Evolutionary conservation across 768 basidiomycete species (phyloP), one percentile per base, ranked within the genome.

Genomic region (Trametes punicea): DNA sequence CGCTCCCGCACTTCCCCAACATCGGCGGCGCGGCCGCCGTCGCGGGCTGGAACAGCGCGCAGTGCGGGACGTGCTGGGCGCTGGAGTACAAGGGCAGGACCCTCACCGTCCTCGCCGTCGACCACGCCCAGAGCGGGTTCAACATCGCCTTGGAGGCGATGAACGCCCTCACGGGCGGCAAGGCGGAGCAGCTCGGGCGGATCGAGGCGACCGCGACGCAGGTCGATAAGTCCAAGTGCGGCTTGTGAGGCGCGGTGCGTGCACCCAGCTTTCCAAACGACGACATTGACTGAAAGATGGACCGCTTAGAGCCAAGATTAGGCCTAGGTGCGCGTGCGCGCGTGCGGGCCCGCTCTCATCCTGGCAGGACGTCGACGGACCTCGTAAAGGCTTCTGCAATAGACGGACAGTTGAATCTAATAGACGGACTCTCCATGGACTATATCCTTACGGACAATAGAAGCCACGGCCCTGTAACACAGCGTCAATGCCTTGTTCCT

Each of bases 11-110:
- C 42, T 88, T 84, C 73, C 83, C 85, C 0, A 65, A 73, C 67
- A 81, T 87, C 62, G 84, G 82, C 27, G 84, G 80, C 1, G 79
- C 75, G 0, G 71, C 74, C 15, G 81, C 75, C 33, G 71, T 87
- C 53, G 67, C 67, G 6, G 77, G 76, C 25, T 85, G 71, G 69
- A 74, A 81, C 65, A 84, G 81, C 2, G 60, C 67, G 2, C 70
- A 73, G 40, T 87, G 85, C 61, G 83, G 82, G 1, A 75, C 77
- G 23, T 87, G 86, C 69, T 87, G 83, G 83, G 51, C 74, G 55
- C 65, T 87, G 59, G 76, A 78, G 5, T 85, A 76, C 67, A 72
- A 73, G 5, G 72, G 73, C 20, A 74, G 57, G 53, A 76, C 64
- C 50, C 72, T 84, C 66, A 76, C 73, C 36, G 65, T 85, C 10